A percentile compares a stretch with the other conserved stretches of the same genome.
These are phyloP conservation scores for Coemansia sp. DNA, from an alignment of 192 early-diverging fungal genomes.

Conservation along the genomic window DNA sequence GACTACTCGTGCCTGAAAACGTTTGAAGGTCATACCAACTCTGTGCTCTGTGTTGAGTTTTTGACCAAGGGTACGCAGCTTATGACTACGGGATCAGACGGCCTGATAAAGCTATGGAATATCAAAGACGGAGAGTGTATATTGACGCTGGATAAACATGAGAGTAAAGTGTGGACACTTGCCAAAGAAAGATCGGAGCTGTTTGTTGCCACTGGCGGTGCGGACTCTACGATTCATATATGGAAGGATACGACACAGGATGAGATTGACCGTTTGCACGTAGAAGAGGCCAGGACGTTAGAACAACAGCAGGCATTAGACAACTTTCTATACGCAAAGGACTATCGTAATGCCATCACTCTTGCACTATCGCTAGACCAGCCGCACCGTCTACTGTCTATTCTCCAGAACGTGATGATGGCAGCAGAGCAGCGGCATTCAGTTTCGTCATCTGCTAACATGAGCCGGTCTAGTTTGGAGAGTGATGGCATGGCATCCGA, in stretches of 20 bases:
- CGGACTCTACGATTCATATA: constrained; percentile 85
- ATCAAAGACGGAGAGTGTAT: constrained; percentile 90
- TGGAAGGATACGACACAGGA: constrained; percentile 92
- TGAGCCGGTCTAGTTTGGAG: background rate
- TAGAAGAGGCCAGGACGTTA: constrained; percentile 62
- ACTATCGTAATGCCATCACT: constrained; percentile 89
- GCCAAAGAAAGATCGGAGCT: constrained; percentile 68
- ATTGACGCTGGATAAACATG: constrained; percentile 88
- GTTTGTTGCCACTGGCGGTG: constrained; percentile 83
- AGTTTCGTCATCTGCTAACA: constrained; percentile 4
- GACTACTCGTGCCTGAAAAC: constrained; percentile 91
- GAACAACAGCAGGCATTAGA: constrained; percentile 90
- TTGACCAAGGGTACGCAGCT: constrained; percentile 86
- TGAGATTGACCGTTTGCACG: constrained; percentile 74
- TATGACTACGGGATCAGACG: constrained; percentile 85
- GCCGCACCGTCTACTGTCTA: constrained; percentile 76
- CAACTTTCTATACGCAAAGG: constrained; percentile 82
- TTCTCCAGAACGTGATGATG: constrained; percentile 66
- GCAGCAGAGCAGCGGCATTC: constrained; percentile 40
- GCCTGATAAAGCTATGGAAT: constrained; percentile 95
- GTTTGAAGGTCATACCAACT: constrained; percentile 97
- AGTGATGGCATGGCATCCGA: background rate
- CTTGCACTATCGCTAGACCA: constrained; percentile 89
- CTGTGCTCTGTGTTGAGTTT: constrained; percentile 84
- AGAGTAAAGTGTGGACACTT: constrained; percentile 94